Percentiles rank a stretch among this genome's conserved stretches.
phyloP scores from a whole-genome alignment of 805 yeast genomes.

The Sungouiozyma intestinalis region DNA sequence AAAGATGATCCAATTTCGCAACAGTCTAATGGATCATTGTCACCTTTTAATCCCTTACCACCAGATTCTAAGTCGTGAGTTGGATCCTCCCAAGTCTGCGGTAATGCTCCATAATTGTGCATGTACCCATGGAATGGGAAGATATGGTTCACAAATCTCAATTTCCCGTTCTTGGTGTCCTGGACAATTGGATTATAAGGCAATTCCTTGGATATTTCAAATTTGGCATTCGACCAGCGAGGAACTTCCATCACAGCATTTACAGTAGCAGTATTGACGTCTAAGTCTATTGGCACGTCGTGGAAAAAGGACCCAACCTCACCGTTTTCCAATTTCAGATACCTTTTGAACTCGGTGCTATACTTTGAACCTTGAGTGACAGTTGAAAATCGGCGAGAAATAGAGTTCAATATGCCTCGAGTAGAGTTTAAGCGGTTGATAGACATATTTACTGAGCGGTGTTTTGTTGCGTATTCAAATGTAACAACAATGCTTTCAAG shows the following conservation, averaged over 20 bases:
- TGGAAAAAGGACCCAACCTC: slow-evolving; percentile 56
- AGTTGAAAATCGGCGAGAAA: slow-evolving; percentile 5
- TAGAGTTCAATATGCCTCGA: neutral
- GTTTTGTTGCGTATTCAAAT: no score
- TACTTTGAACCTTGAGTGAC: slow-evolving; percentile 31
- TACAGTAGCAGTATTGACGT: slow-evolving; percentile 31
- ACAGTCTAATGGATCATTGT: slow-evolving; percentile 91
- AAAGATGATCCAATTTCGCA: slow-evolving; percentile 73
- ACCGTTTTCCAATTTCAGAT: slow-evolving; percentile 33
- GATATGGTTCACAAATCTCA: slow-evolving; percentile 66
- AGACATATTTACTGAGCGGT: neutral
- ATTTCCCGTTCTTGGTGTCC: slow-evolving; percentile 64
- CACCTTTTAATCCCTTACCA: slow-evolving; percentile 53
- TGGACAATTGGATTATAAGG: slow-evolving; percentile 71
- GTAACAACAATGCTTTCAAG: no score
- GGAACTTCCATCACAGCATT: slow-evolving; percentile 71
- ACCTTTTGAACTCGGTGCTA: slow-evolving; percentile 34
- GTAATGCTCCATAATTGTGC: slow-evolving; percentile 80
- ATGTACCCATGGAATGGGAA: slow-evolving; percentile 81
- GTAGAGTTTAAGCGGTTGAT: neutral
- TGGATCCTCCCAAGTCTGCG: slow-evolving; percentile 98
- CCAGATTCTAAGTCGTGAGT: slow-evolving; percentile 30
- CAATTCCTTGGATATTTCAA: slow-evolving; percentile 54
- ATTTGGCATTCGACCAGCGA: slow-evolving; percentile 74
- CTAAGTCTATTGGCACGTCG: slow-evolving; percentile 50